A percentile compares a stretch with the other conserved stretches of the same genome.
phyloP scores from a whole-genome alignment of 768 basidiomycete species.

The Steccherinum ochraceum region DNA sequence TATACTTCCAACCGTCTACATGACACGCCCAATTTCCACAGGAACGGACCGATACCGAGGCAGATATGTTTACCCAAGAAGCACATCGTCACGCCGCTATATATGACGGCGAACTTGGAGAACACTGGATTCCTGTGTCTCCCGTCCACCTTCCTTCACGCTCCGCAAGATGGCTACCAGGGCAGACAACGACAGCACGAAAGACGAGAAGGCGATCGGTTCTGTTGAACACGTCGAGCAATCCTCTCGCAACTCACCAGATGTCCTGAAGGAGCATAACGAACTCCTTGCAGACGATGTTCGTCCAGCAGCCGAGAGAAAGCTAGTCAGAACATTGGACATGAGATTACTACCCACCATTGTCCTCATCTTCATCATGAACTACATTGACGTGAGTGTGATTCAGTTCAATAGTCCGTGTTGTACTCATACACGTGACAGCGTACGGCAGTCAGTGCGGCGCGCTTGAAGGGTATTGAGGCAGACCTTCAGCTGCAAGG shows the following conservation, averaged over 20 bases:
- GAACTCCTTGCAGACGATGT: slow-evolving; percentile 17
- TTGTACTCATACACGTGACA: slow-evolving; percentile 6
- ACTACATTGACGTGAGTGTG: slow-evolving; percentile 54
- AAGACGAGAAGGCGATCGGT: neutral
- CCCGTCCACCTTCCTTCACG: neutral
- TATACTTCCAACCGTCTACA: neutral
- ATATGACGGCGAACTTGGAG: neutral
- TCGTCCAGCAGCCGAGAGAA: slow-evolving; percentile 24
- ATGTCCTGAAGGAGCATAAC: slow-evolving; percentile 7
- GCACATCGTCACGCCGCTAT: neutral
- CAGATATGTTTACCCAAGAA: neutral
- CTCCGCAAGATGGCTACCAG: neutral
- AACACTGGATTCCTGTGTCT: neutral
- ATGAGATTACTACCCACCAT: slow-evolving; percentile 49
- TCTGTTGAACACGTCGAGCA: slow-evolving; percentile 10
- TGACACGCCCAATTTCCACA: neutral
- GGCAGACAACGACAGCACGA: neutral
- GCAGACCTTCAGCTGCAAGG: slow-evolving; percentile 30
- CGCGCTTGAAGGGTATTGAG: slow-evolving; percentile 34
- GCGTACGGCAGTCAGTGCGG: slow-evolving; percentile 33
- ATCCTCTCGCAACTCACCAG: neutral
- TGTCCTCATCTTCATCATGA: slow-evolving; percentile 56
- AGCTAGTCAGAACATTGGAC: slow-evolving; percentile 52
- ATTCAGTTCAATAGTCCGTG: slow-evolving; percentile 21
- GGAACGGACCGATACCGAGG: neutral